These are phyloP conservation scores for Carex arenaria DNA, from an alignment of 202 grass and related monocot genomes.

Conservation along the genomic window DNA sequence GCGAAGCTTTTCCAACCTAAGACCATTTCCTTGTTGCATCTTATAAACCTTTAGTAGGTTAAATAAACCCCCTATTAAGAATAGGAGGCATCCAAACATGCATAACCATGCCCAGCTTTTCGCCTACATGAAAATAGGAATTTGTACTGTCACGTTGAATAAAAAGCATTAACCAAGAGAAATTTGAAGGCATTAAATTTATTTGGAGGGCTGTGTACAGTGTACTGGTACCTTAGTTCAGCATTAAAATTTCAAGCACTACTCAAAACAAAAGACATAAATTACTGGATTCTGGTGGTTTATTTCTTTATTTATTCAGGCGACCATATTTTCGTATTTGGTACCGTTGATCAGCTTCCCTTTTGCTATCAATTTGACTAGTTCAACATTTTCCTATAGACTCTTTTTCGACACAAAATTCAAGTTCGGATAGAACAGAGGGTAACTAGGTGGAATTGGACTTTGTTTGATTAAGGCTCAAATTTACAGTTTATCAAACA, in stretches of 20 bases:
- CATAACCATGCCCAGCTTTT: conserved; percentile 50
- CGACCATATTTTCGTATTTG: not conserved
- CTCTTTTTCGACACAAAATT: not conserved
- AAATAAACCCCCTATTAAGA: conserved; percentile 44
- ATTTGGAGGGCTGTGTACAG: not conserved
- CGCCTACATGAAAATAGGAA: conserved; percentile 17
- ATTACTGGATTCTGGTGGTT: not conserved
- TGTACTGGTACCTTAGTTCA: not conserved
- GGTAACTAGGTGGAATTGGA: not conserved
- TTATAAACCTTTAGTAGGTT: conserved; percentile 59
- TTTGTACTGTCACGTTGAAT: not conserved
- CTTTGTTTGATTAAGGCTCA: not conserved
- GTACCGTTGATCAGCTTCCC: not conserved
- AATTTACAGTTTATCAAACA: not conserved
- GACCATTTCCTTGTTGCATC: conserved; percentile 56
- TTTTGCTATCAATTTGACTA: not conserved
- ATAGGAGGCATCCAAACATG: conserved; percentile 54
- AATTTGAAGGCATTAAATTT: not conserved
- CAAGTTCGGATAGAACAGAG: not conserved
- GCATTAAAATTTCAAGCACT: not conserved
- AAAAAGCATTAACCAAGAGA: not conserved
- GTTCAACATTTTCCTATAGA: not conserved
- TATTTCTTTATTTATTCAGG: not conserved
- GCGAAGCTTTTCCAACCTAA: conserved; percentile 68
- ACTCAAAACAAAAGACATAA: not conserved